phyloP scores from a whole-genome alignment of 176 grass and related monocot species.

The Neostapfia colusana region DNA sequence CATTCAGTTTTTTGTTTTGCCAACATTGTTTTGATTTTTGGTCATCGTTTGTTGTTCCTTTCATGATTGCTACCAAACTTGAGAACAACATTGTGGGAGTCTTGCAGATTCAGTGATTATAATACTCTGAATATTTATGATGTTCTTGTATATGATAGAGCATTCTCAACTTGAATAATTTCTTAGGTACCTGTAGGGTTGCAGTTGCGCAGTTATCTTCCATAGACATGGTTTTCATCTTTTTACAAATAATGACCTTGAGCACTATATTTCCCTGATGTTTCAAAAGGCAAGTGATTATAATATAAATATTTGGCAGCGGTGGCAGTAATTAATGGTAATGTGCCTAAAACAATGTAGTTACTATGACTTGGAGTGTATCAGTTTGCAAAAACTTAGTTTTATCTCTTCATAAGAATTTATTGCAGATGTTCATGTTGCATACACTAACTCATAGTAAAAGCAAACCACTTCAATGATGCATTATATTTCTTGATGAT shows the following conservation, averaged over 20 bases:
- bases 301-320: background rate
- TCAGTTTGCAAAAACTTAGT: background rate
- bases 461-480: constrained; percentile 6
- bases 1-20: background rate
- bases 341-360: constrained; percentile 6
- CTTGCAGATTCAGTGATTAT: background rate
- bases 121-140: background rate
- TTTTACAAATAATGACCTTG: background rate
- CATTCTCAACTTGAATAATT: background rate
- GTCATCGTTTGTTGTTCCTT: background rate
- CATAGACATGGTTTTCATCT: background rate
- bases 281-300: background rate
- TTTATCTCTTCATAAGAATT: constrained; percentile 16
- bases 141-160: background rate
- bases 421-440: background rate
- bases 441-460: background rate
- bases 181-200: background rate
- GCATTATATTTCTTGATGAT: background rate
- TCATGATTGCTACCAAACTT: background rate
- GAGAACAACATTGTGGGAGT: background rate
- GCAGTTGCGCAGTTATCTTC: background rate
- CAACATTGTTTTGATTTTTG: background rate
- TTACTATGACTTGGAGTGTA: background rate
- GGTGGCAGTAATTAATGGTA: background rate
- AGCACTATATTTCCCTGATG: background rate